A percentile compares a stretch with the other conserved stretches of the same genome.
Conservation (phyloP, 176 grass and related monocot genomes). For the Triticum dicoccoides region DNA sequence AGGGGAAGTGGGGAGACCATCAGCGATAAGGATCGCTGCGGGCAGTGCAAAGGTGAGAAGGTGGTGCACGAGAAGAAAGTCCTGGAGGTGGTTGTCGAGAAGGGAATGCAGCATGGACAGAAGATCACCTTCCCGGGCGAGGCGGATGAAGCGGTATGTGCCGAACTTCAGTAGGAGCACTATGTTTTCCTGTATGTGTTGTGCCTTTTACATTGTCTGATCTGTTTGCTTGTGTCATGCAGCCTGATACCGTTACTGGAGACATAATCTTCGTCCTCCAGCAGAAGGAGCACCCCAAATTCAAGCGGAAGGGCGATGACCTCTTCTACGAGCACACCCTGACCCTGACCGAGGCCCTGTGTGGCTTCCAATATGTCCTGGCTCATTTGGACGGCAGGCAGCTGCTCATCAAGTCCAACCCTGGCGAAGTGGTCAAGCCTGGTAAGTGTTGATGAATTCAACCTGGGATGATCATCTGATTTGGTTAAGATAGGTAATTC, state of each 20-base stretch:
- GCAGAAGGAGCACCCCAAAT: constrained; percentile 77
- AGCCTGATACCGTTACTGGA: constrained; percentile 66
- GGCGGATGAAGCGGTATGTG: constrained; percentile 75
- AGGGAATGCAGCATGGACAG: constrained; percentile 70
- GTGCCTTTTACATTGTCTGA: neutral
- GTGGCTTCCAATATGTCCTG: constrained; percentile 62
- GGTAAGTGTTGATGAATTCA: constrained; percentile 18
- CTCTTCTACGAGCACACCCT: constrained; percentile 64
- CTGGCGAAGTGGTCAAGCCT: constrained; percentile 70
- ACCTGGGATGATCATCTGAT: neutral
- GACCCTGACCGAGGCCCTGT: constrained; percentile 49
- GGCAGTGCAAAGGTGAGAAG: constrained; percentile 78
- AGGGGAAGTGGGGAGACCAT: constrained; percentile 82
- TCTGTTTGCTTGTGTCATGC: neutral
- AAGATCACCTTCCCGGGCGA: constrained; percentile 89
- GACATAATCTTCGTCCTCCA: constrained; percentile 71
- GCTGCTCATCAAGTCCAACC: constrained; percentile 80
- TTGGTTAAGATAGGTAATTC: neutral
- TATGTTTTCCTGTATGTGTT: neutral
- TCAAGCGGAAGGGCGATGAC: constrained; percentile 69
- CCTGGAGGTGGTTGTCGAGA: constrained; percentile 64
- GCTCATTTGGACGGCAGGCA: constrained; percentile 67
- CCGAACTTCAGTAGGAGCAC: neutral
- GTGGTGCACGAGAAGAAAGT: constrained; percentile 82
- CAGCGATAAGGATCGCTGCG: constrained; percentile 73